Evolutionary conservation across 2,329 filamentous ascomycete genomes (phyloP), one percentile per base, ranked within the genome.

Genomic region (Cytospora chrysosperma): DNA sequence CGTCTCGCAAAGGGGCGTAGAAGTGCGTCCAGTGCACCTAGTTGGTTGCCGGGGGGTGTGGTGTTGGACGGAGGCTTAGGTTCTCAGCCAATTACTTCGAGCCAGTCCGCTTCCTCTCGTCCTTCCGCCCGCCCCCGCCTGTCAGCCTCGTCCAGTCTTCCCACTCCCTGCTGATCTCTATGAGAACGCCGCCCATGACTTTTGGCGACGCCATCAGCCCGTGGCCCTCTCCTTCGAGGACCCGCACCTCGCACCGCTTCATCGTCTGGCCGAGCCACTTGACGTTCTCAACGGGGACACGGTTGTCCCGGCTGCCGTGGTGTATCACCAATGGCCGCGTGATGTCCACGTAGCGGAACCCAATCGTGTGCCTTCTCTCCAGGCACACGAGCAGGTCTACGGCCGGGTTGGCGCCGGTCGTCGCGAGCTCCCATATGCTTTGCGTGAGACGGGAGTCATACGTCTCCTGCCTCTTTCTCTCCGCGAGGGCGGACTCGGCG

Each of bases 261-360:
- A 99, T 98, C 50, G 91, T 91, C 76, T 93, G 93, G 64, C 93
- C 93, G 9, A 99, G 83, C 95, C 95, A 99, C 68, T 89, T 85
- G 26, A 97, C 92, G 71, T 99, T 99, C 63, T 97, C 95, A 17
- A 97, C 90, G 0, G 95, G 95, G 1, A 99, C 95, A 27, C 95
- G 86, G 8, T 90, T 93, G 72, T 99, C 95, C 70, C 91, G 88
- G 72, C 87, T 92, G 43, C 95, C 95, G 74, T 99, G 95, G 72
- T 97, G 94, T 68, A 99, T 97, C 27, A 97, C 89, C 0, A 98
- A 91, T 0, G 92, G 86, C 10, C 93, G 86, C 7, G 90, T 96
- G 68, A 99, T 97, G 73, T 99, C 95, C 21, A 97, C 94, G 73
- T 99, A 99, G 56, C 93, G 88, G 78, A 99, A 99, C 0, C 95